Base-by-base conservation (phyloP, 192 early-diverging fungal genomes). In the Podila horticola region DNA sequence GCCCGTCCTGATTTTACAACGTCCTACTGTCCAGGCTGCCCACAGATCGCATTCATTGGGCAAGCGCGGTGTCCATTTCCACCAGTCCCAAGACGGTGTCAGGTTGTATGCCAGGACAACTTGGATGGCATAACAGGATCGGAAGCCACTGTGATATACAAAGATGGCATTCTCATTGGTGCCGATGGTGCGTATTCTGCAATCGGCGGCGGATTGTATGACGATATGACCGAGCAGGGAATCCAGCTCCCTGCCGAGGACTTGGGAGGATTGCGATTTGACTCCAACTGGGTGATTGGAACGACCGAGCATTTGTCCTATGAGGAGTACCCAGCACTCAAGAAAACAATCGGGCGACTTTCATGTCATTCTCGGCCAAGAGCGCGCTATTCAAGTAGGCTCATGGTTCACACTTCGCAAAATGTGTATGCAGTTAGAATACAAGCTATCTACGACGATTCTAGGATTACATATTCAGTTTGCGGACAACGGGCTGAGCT, bases 151-250 rank as follows among this genome's bases (percentile, higher is more conserved):
- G 29, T 60, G 17, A 28, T 45, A 4, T 64, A 10, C 67, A 60
- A 41, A 19, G 58, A 38, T 0, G 58, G 49, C n/a, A 60, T 69
- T 41, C 28, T 69, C 26, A 69, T 69, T 48, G 67, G 67, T 45
- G 58, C 67, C 9, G 73, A 74, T 30, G 66, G 73, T 19, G 66
- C 72, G 20, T 74, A 67, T 26, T 64, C 66, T 58, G 49, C 73
- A 15, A 60, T 74, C 5, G 66, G 73, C 29, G 49, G 50, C 8
- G 24, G 62, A 20, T 15, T 74, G 34, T 74, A 67, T 34, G 10
- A 74, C 19, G 30, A 19, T 17, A 67, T 74, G 73, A 15, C 29
- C n/a, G 34, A 33, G 1, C 38, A 67, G 33, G 66, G 73, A 2
- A 67, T 63, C 17, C 6, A 2, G 12, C 24, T 74, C 1, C 73